Evolutionary conservation across 2,329 filamentous ascomycete genomes (phyloP).

Genomic region (Xylariaceae sp.): DNA sequence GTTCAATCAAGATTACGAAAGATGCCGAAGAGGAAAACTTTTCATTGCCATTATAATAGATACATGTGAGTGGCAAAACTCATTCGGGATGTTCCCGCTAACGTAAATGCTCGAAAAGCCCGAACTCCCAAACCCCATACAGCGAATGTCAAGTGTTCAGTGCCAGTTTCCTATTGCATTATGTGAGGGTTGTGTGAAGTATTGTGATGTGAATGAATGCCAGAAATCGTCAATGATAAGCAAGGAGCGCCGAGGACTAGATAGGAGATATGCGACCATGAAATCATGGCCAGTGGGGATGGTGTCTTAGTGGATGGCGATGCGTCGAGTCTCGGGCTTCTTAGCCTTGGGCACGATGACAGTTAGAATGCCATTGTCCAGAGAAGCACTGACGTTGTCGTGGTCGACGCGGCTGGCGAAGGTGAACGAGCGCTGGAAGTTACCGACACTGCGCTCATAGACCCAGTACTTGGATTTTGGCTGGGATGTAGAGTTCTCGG

Average conservation of each 20-base stretch:
- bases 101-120: constrained; percentile 4
- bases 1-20: no score
- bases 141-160: background rate
- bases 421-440: constrained; percentile 72
- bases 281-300: background rate
- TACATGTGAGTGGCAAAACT: background rate
- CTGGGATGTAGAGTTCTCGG: constrained; percentile 24
- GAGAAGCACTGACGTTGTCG: constrained; percentile 64
- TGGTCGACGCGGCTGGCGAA: constrained; percentile 71
- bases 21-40: background rate
- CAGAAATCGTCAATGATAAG: background rate
- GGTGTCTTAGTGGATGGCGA: constrained; percentile 56
- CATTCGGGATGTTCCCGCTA: background rate
- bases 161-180: background rate
- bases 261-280: background rate
- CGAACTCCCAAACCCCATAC: background rate
- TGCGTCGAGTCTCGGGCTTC: constrained; percentile 63
- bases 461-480: constrained; percentile 71
- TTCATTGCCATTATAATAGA: background rate
- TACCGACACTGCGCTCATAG: constrained; percentile 68
- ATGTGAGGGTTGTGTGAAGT: background rate
- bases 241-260: background rate
- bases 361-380: constrained; percentile 70
- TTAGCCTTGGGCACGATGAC: constrained; percentile 71
- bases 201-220: no score